phyloP scores from a whole-genome alignment of 1,139 yeast species.

The Blastobotrys proliferans region DNA sequence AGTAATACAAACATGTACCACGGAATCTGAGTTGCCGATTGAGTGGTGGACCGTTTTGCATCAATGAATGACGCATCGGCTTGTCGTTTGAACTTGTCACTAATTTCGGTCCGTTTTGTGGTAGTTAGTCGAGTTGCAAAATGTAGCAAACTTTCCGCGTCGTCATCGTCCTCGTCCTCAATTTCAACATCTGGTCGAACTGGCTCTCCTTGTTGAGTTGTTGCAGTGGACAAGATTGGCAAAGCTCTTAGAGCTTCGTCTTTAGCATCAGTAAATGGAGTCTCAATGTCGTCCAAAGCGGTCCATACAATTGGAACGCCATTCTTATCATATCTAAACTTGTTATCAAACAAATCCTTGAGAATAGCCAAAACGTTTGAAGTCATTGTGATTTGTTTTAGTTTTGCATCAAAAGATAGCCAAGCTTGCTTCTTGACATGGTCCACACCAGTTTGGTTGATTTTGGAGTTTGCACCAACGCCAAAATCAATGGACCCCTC shows the following conservation, averaged over 20 bases:
- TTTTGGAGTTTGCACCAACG: slow-evolving; percentile 49
- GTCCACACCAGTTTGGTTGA: slow-evolving; percentile 41
- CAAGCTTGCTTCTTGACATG: slow-evolving; percentile 57
- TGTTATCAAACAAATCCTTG: slow-evolving; percentile 64
- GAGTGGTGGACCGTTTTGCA: slow-evolving; percentile 46
- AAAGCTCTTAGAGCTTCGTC: slow-evolving; percentile 52
- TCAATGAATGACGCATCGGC: slow-evolving; percentile 81
- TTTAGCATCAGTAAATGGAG: slow-evolving; percentile 56
- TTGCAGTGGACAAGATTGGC: slow-evolving; percentile 59
- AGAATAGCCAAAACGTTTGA: slow-evolving; percentile 35
- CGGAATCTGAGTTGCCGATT: slow-evolving; percentile 66
- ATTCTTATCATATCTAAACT: slow-evolving; percentile 74
- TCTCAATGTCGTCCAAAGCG: slow-evolving; percentile 67
- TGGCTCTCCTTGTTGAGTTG: slow-evolving; percentile 48
- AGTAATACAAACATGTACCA: slow-evolving; percentile 71
- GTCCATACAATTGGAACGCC: slow-evolving; percentile 84
- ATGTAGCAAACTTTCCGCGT: slow-evolving; percentile 36
- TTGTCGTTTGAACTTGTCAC: slow-evolving; percentile 64
- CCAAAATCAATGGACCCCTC: slow-evolving; percentile 51
- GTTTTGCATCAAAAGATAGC: slow-evolving; percentile 54
- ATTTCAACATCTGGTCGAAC: slow-evolving; percentile 55
- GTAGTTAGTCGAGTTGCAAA: slow-evolving; percentile 50
- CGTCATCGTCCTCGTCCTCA: slow-evolving; percentile 33
- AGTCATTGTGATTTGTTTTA: slow-evolving; percentile 47
- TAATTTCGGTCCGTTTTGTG: slow-evolving; percentile 54